Evolutionary conservation across 176 grass and related monocot species (phyloP), one percentile per base, ranked within the genome.

Genomic region (Puya raimondii): DNA sequence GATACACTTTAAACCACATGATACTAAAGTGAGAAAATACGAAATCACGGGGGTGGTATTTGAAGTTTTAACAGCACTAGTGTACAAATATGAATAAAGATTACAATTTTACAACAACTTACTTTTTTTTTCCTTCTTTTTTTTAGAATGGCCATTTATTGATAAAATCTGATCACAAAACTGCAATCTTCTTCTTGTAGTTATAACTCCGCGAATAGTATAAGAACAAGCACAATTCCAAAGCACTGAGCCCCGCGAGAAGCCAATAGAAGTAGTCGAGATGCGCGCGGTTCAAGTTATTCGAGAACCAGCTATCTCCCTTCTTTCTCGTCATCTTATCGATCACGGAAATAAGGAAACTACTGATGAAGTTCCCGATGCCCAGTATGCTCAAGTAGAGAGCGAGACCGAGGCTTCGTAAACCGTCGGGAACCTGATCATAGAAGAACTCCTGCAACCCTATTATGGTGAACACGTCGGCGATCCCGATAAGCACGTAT

Each of bases 401-500:
- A 23, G 82, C 93, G 4, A 91, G 78, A 10, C 88, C 88, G 3
- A 91, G 72, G 72, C 85, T 91, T 27, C 88, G 72, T 16, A 87
- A 78, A 26, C 67, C 21, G 59, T 79, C 70, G 12, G 87, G 84
- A 4, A 87, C 86, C 72, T 97, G 93, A 69, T 87, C 89, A 75
- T 97, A 92, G 89, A 97, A 97, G 76, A 97, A 97, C 63, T 97
- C 93, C 68, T 90, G 93, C 53, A 97, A 63, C 0, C 93, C 89
- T 10, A 92, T 66, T 70, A 97, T 80, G 61, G 93, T 70, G 80
- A 97, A 87, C 27, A 92, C 89, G 65, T 92, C 89, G 10, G 93
- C 70, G 17, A 87, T 74, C 9, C 93, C 93, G 73, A 79, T 72
- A 2, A 90, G 79, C 51, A 85, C 50, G 67, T 92, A 92, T 73